Conservation (phyloP, 139 green algal species). For the Trebouxia sp. region DNA sequence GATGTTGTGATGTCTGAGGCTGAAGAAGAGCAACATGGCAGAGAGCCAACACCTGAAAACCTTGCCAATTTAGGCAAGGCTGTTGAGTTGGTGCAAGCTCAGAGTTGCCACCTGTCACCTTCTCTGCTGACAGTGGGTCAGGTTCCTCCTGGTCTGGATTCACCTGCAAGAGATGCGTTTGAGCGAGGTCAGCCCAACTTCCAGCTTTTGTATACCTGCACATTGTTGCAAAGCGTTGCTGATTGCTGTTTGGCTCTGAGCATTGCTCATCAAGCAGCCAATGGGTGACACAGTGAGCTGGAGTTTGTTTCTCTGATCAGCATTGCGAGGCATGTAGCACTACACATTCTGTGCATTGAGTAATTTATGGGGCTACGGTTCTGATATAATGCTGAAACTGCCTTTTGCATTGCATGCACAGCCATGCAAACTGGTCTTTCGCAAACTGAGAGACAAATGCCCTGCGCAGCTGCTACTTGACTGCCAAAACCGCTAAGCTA, state of each 20-base stretch:
- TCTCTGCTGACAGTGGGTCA: conserved; percentile 28
- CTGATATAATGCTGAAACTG: too few relatives aligned
- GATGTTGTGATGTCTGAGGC: not conserved
- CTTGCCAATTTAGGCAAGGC: conserved; percentile 28
- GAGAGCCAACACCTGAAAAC: not conserved
- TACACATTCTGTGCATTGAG: not conserved
- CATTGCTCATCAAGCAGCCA: not conserved
- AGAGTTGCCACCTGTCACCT: conserved; percentile 13
- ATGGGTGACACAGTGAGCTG: not conserved
- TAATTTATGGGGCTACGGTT: not conserved
- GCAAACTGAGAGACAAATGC: too few relatives aligned
- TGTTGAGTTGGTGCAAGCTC: conserved; percentile 16
- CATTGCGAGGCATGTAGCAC: too few relatives aligned
- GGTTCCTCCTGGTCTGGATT: not conserved
- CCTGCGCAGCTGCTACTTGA: too few relatives aligned
- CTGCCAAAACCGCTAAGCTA: too few relatives aligned
- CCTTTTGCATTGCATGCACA: too few relatives aligned
- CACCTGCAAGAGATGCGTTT: conserved; percentile 16
- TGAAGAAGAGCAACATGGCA: conserved; percentile 5
- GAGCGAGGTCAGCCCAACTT: not conserved
- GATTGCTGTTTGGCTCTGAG: not conserved
- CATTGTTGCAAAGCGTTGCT: not conserved
- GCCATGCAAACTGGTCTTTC: too few relatives aligned
- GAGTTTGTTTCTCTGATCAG: not conserved
- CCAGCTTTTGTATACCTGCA: not conserved